A percentile compares a stretch with the other conserved stretches of the same genome.
These are phyloP conservation scores for Camellia japonica DNA, from an alignment of 148 eudicot species.

Conservation along the genomic window DNA sequence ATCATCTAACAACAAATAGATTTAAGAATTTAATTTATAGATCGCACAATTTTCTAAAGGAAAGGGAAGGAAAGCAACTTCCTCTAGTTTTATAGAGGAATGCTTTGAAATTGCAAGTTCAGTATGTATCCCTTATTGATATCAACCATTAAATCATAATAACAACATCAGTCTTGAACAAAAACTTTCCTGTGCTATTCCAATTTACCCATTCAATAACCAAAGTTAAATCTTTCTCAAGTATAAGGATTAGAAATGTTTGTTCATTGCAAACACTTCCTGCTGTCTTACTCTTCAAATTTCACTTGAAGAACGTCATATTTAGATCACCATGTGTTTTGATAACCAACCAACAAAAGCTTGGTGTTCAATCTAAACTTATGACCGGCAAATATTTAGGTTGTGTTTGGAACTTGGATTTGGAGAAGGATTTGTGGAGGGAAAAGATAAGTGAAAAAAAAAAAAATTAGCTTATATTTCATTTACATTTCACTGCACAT, in stretches of 20 bases:
- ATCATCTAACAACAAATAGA: not conserved
- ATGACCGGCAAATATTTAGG: not conserved
- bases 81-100: not conserved
- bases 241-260: not conserved
- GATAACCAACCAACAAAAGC: not conserved
- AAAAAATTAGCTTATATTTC: too few relatives aligned
- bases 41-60: not conserved
- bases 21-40: too few relatives aligned
- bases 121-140: not conserved
- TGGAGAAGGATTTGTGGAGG: too few relatives aligned
- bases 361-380: not conserved
- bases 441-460: too few relatives aligned
- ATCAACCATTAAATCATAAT: not conserved
- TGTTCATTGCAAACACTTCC: not conserved
- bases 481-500: too few relatives aligned
- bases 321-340: not conserved
- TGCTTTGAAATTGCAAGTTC: not conserved
- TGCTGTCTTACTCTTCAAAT: not conserved
- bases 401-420: slow-evolving; percentile 11
- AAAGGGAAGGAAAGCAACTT: too few relatives aligned
- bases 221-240: not conserved
- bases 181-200: not conserved
- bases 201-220: too few relatives aligned
- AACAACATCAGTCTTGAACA: not conserved
- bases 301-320: not conserved